Base-by-base conservation (phyloP, 306 rosid species). In the Cyamopsis tetragonoloba region DNA sequence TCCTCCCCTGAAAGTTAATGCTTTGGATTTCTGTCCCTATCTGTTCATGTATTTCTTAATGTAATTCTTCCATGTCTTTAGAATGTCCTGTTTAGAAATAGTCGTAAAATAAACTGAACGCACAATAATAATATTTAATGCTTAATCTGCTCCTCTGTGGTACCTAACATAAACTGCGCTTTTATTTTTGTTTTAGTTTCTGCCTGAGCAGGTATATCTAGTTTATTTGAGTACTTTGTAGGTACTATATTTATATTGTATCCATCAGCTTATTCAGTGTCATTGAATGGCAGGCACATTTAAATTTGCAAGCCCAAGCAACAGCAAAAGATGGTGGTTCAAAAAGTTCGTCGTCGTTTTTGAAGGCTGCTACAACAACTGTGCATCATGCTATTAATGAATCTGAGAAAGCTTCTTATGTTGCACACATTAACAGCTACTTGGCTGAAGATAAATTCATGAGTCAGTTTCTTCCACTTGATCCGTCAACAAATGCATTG, bases 391-490 rank as follows among this genome's bases (percentile, higher is more conserved):
- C 95, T 6, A 95, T 95, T 76, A 95, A 95, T 68, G 97, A 82
- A 79, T 88, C 92, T 8, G 99, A 95, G 88, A 95, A 79, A 74
- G 79, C 97, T 77, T 95, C 99, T 28, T 95, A 95, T 88, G 97
- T 91, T 10, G 84, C 86, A 34, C 99, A 95, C 68, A 85, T 95
- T 79, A 95, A 95, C 73, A 70, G 81, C 80, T 95, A 71, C 74
- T 72, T 95, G 73, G 97, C 79, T 12, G 95, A 91, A 62, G 99
- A 95, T 80, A 80, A 83, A 35, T 90, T 88, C 79, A 47, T 90
- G 85, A 68, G 78, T 74, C 91, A 85, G 80, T 83, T 82, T 83
- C 96, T 95, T 77, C 99, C 99, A 1, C 54, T 95, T 18, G 92
- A 95, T 83, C 95, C 96, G 26, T 13, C 84, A 24, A 65, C 96